phyloP scores from a whole-genome alignment of 2,329 filamentous ascomycete genomes.

The Colletotrichum theobromicola region DNA sequence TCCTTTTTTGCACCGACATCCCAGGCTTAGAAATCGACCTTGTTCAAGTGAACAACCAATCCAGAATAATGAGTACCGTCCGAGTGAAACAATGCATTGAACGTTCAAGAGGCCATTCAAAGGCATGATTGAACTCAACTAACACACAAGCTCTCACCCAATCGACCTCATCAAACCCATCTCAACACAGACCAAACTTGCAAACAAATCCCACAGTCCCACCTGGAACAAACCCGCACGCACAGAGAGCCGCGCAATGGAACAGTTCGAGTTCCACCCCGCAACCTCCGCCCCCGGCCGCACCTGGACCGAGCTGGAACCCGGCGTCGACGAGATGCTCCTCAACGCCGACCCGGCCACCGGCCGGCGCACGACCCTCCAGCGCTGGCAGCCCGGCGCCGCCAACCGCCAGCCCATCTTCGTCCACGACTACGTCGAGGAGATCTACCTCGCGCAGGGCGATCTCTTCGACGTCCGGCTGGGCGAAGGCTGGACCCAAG shows the following conservation, averaged over 20 bases:
- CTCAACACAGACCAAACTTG: not conserved
- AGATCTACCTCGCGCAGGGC: constrained; percentile 40
- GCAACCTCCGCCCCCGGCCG: constrained; percentile 24
- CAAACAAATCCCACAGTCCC: not conserved
- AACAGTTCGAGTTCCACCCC: constrained; percentile 32
- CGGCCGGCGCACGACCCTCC: constrained; percentile 34
- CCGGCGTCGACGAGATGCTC: constrained; percentile 39
- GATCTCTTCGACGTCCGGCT: constrained; percentile 37
- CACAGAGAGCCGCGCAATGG: constrained; percentile 20
- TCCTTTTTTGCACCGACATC: not conserved
- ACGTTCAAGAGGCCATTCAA: not conserved
- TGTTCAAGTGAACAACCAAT: not conserved
- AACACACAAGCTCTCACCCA: not conserved
- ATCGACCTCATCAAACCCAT: not conserved
- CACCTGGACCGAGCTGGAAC: constrained; percentile 30
- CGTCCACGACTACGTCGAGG: constrained; percentile 41
- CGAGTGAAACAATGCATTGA: not conserved
- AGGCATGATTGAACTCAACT: not conserved
- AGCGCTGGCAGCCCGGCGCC: constrained; percentile 40
- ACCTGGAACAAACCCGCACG: not conserved
- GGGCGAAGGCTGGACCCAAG: constrained; percentile 33
- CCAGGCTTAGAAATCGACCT: not conserved
- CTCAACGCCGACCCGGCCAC: constrained; percentile 35
- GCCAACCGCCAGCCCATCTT: constrained; percentile 31
- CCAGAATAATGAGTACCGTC: not conserved